phyloP scores from a whole-genome alignment of 352 stramenopile species.

The Phytophthora sp. region DNA sequence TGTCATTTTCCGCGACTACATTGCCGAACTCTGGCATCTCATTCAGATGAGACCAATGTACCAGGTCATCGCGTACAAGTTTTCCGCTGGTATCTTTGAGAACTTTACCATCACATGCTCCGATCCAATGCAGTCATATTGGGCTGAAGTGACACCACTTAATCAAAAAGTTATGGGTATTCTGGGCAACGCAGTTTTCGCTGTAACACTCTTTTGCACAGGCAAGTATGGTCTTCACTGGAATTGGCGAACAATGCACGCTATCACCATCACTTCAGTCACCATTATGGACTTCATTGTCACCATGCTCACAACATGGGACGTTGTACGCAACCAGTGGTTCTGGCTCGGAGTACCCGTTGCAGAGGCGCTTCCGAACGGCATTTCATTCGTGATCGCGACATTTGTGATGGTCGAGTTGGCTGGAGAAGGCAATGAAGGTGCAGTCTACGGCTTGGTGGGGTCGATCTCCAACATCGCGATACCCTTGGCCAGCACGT shows the following conservation, averaged over 20 bases:
- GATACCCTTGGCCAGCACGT: constrained; percentile 41
- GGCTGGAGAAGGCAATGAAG: constrained; percentile 49
- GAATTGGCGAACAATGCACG: constrained; percentile 48
- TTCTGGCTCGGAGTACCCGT: constrained; percentile 50
- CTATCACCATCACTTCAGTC: constrained; percentile 32
- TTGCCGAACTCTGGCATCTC: constrained; percentile 44
- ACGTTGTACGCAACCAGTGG: constrained; percentile 51
- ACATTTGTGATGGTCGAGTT: constrained; percentile 58
- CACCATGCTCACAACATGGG: constrained; percentile 41
- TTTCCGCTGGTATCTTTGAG: constrained; percentile 43
- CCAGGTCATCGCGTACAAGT: constrained; percentile 52
- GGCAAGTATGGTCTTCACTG: constrained; percentile 43
- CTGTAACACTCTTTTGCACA: constrained; percentile 32
- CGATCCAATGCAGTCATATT: constrained; percentile 38
- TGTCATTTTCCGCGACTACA: constrained; percentile 41
- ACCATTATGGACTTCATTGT: constrained; percentile 33
- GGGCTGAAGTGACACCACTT: constrained; percentile 35
- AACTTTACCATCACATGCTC: constrained; percentile 40
- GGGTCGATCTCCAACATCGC: constrained; percentile 51
- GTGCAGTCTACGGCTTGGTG: constrained; percentile 44
- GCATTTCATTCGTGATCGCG: constrained; percentile 46
- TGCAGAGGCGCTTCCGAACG: constrained; percentile 35
- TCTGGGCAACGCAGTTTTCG: constrained; percentile 37
- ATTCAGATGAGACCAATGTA: constrained; percentile 46
- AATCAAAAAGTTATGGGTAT: constrained; percentile 44